Base-by-base conservation (phyloP, 1,284 basidiomycete species). In the Leccinum subrobustum region DNA sequence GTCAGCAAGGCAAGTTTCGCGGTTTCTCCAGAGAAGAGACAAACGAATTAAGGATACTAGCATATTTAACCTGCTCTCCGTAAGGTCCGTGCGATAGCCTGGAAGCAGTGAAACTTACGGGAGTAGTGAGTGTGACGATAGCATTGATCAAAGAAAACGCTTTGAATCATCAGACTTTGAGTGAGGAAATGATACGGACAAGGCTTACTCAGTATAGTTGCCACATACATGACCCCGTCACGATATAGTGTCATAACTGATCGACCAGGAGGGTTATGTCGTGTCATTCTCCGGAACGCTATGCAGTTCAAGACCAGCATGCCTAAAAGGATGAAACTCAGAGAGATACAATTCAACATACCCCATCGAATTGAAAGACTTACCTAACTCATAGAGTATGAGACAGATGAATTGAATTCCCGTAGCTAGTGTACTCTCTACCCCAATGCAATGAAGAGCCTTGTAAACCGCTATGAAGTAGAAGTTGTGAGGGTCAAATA, bases 181-280 rank as follows among this genome's bases (percentile, higher is more conserved):
- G 31, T 3, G 3, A 39, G 14, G 18, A 37, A 47, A 18, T 0
- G 11, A 9, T n/a, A 18, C 23, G 9, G 23, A 39, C 3, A 33
- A 37, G 4, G 2, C 58, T 58, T 53, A 66, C 66, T 33, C 25
- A 61, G 23, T n/a, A 70, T 70, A 29, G 54, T 62, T 52, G 60
- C 55, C 25, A 69, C 44, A 20, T 70, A 69, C 52, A 67, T 23
- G 6, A 71, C 35, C 4, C 68, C 69, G 16, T 71, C 69, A 12
- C 65, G 62, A 54, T 70, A 70, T 18, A 69, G 52, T 25, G 57
- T 61, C 39, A 52, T 61, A 29, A 66, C 31, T 3, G 69, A 16
- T 29, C 11, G 56, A 44, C 64, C 59, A 1, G 61, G 66, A 20
- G 59, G 23, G 54, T 25, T 59, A 6, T 61, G 60, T 18, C 33